Evolutionary conservation across 2,329 filamentous ascomycete genomes (phyloP).

Genomic region (Pyricularia sp.): DNA sequence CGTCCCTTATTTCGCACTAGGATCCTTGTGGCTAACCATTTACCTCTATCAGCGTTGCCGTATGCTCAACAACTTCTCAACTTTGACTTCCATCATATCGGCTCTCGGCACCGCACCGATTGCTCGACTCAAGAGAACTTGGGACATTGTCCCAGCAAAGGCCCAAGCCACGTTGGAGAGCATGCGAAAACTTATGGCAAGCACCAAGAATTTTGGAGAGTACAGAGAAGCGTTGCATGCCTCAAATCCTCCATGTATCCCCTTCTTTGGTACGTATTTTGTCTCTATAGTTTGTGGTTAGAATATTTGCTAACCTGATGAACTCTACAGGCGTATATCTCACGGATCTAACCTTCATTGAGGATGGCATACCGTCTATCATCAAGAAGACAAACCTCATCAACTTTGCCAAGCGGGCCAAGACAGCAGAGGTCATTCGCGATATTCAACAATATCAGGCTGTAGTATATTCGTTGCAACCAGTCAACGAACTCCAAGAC

Average conservation of each 20-base stretch:
- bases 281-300: neutral
- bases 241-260: conserved; percentile 93
- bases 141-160: conserved; percentile 84
- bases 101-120: conserved; percentile 92
- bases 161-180: conserved; percentile 73
- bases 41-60: conserved; percentile 71
- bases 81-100: conserved; percentile 93
- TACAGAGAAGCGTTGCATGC: conserved; percentile 89
- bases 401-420: conserved; percentile 96
- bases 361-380: conserved; percentile 89
- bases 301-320: neutral
- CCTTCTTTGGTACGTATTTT: conserved; percentile 73
- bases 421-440: conserved; percentile 95
- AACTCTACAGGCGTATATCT: conserved; percentile 72
- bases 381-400: conserved; percentile 95
- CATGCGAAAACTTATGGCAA: conserved; percentile 92
- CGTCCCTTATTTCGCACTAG: neutral
- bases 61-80: conserved; percentile 89
- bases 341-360: conserved; percentile 96
- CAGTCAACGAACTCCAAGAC: conserved; percentile 86
- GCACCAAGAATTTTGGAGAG: conserved; percentile 95
- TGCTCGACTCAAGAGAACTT: conserved; percentile 84
- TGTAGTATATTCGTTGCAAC: conserved; percentile 84
- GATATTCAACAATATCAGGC: conserved; percentile 99
- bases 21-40: neutral